Evolutionary conservation across 352 stramenopile species (phyloP), one percentile per base, ranked within the genome.

Genomic region (Chrysophaeum taylorii): DNA sequence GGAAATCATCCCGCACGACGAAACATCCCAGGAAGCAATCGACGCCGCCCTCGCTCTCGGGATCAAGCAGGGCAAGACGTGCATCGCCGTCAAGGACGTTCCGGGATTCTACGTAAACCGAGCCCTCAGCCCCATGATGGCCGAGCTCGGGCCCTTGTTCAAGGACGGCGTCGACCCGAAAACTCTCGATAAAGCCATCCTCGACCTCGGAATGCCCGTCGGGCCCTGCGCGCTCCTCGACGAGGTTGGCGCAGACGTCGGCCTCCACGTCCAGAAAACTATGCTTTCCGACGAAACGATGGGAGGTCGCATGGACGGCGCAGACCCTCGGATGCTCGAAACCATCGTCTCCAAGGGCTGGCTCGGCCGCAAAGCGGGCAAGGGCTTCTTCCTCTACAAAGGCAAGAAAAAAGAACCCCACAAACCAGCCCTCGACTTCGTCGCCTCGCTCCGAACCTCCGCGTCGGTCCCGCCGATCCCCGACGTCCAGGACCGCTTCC

Each of bases 21-120:
- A 80, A 29, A 96, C 91, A 36, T 92, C 84, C 38, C 86, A 96
- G 54, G 80, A 85, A 52, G 88, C 90, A 16, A 88, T 87, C 27
- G 88, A 91, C 18, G 90, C 89, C 39, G 94, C 93, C 23, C 91
- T 97, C 68, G 88, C 96, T 57, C 85, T 98, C 48, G 94, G 94
- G 69, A 90, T 93, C 25, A 92, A 94, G 76, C 94, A 98, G 81
- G 94, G 94, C 38, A 99, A 99, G 84, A 98, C 93, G 7, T 94
- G 87, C 70, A 97, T 99, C 38, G 86, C 97, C 53, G 93, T 98
- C 53, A 98, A 98, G 83, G 94, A 99, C 80, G 93, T 98, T 0
- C 93, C 94, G n/a, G 94, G 94, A 45, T 99, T 99, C 78, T 98
- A 98, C 76, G 94, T 99, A 37, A 99, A 99, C 84, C 87, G 94